Evolutionary conservation across 2,329 filamentous ascomycete species (phyloP).

Genomic region (Torrubiella hemipterigena): DNA sequence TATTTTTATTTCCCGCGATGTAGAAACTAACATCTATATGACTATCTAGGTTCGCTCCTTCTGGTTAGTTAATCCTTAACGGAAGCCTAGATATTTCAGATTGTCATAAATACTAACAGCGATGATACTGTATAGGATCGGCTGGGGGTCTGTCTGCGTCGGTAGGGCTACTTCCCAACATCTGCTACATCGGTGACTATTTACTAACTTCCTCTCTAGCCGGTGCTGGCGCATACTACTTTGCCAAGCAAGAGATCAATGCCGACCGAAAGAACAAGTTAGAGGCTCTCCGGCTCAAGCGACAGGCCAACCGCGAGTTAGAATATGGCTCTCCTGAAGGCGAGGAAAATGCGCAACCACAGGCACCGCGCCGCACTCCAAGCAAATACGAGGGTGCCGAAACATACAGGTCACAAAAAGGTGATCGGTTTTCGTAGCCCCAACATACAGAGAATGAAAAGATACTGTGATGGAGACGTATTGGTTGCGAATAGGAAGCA

Average conservation of each 20-base stretch:
- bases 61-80: conserved; percentile 34
- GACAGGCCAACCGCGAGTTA: conserved; percentile 42
- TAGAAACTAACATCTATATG: too few relatives aligned
- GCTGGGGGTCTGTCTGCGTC: conserved; percentile 80
- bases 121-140: too few relatives aligned
- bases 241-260: conserved; percentile 91
- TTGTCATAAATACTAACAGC: conserved; percentile 4
- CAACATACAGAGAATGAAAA: not conserved
- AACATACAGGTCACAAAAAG: conserved; percentile 68
- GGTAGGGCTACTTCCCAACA: conserved; percentile 39
- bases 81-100: conserved; percentile 1
- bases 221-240: conserved; percentile 86
- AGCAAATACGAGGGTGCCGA: conserved; percentile 74
- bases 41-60: conserved; percentile 59
- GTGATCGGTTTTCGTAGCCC: conserved; percentile 64
- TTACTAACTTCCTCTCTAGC: conserved; percentile 36
- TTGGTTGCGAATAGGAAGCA: not conserved
- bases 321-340: conserved; percentile 32
- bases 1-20: too few relatives aligned
- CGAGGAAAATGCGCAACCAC: conserved; percentile 25
- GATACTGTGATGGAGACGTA: not conserved
- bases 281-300: conserved; percentile 54
- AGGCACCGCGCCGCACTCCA: conserved; percentile 47
- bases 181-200: conserved; percentile 6
- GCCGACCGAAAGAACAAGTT: conserved; percentile 67